These are phyloP conservation scores for Mycena latifolia DNA, from an alignment of 768 basidiomycete genomes.

Conservation along the genomic window DNA sequence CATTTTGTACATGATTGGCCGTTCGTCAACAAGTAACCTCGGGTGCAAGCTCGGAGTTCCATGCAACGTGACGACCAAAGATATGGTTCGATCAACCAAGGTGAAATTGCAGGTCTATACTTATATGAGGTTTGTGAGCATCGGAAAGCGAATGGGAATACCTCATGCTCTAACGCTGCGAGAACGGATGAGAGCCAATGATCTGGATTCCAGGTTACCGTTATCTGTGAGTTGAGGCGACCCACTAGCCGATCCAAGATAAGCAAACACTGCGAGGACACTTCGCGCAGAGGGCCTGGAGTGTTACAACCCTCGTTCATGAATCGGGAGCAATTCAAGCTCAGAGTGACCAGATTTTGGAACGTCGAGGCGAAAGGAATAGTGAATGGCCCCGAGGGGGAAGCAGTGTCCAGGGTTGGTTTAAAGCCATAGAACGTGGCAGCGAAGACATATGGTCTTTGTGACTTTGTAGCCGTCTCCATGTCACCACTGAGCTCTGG, in stretches of 20 bases:
- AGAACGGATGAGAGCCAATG: conserved; percentile 74
- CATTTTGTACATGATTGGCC: conserved; percentile 69
- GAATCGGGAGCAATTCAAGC: conserved; percentile 55
- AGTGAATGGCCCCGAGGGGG: conserved; percentile 43
- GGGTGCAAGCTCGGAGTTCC: conserved; percentile 64
- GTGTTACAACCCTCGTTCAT: conserved; percentile 49
- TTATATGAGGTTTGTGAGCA: conserved; percentile 26
- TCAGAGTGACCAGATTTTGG: conserved; percentile 65
- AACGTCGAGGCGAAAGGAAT: conserved; percentile 71
- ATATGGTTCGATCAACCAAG: conserved; percentile 72
- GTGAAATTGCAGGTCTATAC: conserved; percentile 73
- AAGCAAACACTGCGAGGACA: conserved; percentile 63
- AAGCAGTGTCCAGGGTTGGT: conserved; percentile 34
- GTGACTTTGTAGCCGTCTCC: conserved; percentile 44
- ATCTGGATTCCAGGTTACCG: conserved; percentile 70
- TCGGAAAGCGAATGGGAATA: conserved; percentile 39
- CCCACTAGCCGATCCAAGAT: conserved; percentile 65
- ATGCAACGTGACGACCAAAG: conserved; percentile 67
- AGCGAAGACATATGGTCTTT: conserved; percentile 67
- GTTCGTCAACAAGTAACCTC: conserved; percentile 65
- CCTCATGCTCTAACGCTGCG: conserved; percentile 66
- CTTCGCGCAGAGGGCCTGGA: conserved; percentile 56
- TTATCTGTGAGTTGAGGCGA: conserved; percentile 52
- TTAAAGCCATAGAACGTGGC: conserved; percentile 71
- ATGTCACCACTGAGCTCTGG: conserved; percentile 58